A percentile compares a stretch with the other conserved stretches of the same genome.
Conservation (phyloP, 1,284 basidiomycete genomes). For the Pholiota adiposa region DNA sequence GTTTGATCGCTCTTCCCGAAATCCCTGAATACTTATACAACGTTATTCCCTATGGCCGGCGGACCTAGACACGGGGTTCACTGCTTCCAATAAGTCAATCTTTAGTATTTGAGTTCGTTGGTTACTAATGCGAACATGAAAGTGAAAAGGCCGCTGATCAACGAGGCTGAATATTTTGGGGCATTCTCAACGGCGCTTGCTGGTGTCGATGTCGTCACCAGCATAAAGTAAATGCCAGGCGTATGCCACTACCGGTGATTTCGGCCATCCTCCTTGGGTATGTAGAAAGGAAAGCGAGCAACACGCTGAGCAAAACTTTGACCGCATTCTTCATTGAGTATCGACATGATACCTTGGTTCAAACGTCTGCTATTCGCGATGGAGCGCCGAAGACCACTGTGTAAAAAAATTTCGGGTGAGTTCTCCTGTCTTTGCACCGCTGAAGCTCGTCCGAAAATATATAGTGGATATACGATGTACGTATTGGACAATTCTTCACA, state of each 20-base stretch:
- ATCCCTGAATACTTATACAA: background rate
- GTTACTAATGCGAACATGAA: background rate
- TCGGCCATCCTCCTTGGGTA: background rate
- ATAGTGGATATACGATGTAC: too few relatives aligned
- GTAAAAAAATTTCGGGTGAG: background rate
- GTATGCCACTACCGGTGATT: background rate
- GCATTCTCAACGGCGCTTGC: background rate
- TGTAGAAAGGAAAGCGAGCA: too few relatives aligned
- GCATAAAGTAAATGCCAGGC: background rate
- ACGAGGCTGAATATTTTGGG: background rate
- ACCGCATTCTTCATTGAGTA: background rate
- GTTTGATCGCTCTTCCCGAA: background rate
- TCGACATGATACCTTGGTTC: background rate
- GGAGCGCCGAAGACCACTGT: background rate
- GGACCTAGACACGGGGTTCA: background rate
- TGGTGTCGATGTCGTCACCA: background rate
- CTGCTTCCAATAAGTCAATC: background rate
- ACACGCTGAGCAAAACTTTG: too few relatives aligned
- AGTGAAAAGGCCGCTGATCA: background rate
- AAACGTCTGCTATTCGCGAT: background rate
- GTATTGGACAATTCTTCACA: too few relatives aligned
- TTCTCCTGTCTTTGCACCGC: too few relatives aligned
- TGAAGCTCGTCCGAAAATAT: background rate
- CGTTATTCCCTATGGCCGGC: background rate
- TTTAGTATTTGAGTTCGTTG: background rate